Percentiles rank a stretch among this genome's conserved stretches.
These are phyloP conservation scores for Ceratobasidium sp. DNA, from an alignment of 1,284 basidiomycete genomes.

Conservation along the genomic window DNA sequence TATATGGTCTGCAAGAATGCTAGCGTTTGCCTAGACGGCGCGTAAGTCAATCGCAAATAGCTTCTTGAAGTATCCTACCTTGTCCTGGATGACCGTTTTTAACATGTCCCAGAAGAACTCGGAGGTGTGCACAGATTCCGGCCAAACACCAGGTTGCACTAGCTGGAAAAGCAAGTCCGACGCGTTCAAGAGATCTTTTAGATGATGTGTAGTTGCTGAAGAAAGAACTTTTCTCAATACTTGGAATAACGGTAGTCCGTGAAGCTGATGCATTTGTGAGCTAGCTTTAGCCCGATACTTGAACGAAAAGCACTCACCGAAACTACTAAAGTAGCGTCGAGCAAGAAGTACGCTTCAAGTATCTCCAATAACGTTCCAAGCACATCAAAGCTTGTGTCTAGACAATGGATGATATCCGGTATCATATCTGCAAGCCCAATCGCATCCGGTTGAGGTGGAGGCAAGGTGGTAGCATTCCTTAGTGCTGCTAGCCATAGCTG, in stretches of 20 bases:
- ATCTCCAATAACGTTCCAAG: slow-evolving; percentile 71
- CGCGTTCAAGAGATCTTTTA: slow-evolving; percentile 63
- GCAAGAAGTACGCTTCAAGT: slow-evolving; percentile 81
- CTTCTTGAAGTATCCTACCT: slow-evolving; percentile 55
- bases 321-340: slow-evolving; percentile 71
- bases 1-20: slow-evolving; percentile 69
- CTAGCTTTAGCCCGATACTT: neutral
- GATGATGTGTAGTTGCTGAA: slow-evolving; percentile 53
- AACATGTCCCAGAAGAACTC: slow-evolving; percentile 70
- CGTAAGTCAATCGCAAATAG: neutral
- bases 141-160: slow-evolving; percentile 66
- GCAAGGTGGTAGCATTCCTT: slow-evolving; percentile 68
- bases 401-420: slow-evolving; percentile 65
- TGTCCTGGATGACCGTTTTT: slow-evolving; percentile 65
- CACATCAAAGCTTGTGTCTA: slow-evolving; percentile 77
- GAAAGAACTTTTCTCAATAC: slow-evolving; percentile 60
- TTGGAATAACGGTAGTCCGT: slow-evolving; percentile 55
- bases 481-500: slow-evolving; percentile 78
- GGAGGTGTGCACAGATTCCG: slow-evolving; percentile 70
- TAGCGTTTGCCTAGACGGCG: slow-evolving; percentile 57
- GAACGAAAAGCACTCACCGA: slow-evolving; percentile 59
- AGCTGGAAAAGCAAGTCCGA: slow-evolving; percentile 67
- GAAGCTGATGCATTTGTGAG: slow-evolving; percentile 31
- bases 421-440: slow-evolving; percentile 72
- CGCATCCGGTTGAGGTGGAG: slow-evolving; percentile 54